A percentile compares a stretch with the other conserved stretches of the same genome.
Evolutionary conservation across 1,284 basidiomycete species (phyloP).

Genomic region (Testicularia cyperi): DNA sequence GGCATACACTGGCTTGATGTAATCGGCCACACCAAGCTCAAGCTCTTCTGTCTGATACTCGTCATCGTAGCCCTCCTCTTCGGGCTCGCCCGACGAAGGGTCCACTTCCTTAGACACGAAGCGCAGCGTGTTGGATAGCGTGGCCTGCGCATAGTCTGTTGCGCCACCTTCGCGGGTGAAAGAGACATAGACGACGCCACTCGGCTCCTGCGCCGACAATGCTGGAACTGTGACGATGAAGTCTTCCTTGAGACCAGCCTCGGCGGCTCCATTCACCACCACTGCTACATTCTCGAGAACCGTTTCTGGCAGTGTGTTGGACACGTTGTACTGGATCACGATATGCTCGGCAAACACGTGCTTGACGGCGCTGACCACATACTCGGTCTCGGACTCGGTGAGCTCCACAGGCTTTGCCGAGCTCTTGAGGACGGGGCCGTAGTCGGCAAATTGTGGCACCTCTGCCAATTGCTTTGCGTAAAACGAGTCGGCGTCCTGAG

Average conservation of each 20-base stretch:
- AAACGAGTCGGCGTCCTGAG: conserved; percentile 62
- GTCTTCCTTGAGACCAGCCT: conserved; percentile 78
- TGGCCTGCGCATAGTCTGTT: conserved; percentile 75
- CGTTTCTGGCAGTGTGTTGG: conserved; percentile 97
- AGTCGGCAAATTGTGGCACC: conserved; percentile 80
- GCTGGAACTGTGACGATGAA: conserved; percentile 87
- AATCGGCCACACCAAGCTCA: conserved; percentile 86
- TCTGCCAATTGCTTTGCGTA: conserved; percentile 83
- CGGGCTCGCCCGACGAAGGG: conserved; percentile 91
- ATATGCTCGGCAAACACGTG: conserved; percentile 94
- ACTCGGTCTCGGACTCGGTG: conserved; percentile 97
- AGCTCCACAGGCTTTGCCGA: conserved; percentile 77
- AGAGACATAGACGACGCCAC: conserved; percentile 85
- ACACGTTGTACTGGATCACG: conserved; percentile 89
- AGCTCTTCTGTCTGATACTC: conserved; percentile 97
- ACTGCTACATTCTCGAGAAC: conserved; percentile 81
- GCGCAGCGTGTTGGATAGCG: conserved; percentile 91
- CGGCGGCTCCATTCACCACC: conserved; percentile 87
- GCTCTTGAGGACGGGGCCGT: conserved; percentile 86
- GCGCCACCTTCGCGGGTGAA: conserved; percentile 77
- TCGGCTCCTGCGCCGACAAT: conserved; percentile 67
- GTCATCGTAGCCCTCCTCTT: conserved; percentile 97
- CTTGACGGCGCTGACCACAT: conserved; percentile 93
- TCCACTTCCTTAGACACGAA: conserved; percentile 98
- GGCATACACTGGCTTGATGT: conserved; percentile 87